Base-by-base conservation (phyloP, 345 rosid species). In the Cardiospermum halicacabum region DNA sequence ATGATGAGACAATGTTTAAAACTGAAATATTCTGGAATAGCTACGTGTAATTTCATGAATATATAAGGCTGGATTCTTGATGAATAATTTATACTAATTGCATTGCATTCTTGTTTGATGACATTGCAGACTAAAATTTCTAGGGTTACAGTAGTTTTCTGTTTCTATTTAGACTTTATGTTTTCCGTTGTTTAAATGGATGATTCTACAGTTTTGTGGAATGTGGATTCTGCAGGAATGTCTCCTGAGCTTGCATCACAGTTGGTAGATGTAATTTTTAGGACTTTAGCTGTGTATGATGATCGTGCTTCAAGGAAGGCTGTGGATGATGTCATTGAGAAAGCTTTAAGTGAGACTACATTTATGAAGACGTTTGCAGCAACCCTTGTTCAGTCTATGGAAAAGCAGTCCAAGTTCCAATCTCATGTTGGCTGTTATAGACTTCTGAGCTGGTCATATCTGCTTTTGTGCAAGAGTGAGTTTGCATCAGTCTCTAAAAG, bases 291-390 rank as follows among this genome's bases (percentile, higher is more conserved):
- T 54, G 62, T 84, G n/a, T 91, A 88, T 56, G 96, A 89, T 73
- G 97, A 94, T 72, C 81, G 83, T 32, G 73, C 73, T 58, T 89
- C 96, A n/a, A 85, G 88, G 75, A 82, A 69, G 70, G 97, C 95
- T 43, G 96, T 94, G 15, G 97, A 91, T 70, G 81, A 82, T 28
- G 60, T 89, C 70, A 82, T 91, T 72, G 79, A 73, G 37, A 91
- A 82, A 62, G 69, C 72, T 54, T 71, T 94, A 40, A 71, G 68
- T 24, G 84, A 82, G 70, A 75, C 78, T 53, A 54, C 70, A 4
- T 94, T 94, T 73, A 94, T 91, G 96, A 91, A 87, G 80, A 72
- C 68, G 49, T 94, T 89, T 78, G 99, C 95, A 0, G 89, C 88
- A 10, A 75, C 78, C 7, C 91, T 94, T 74, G 96, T 94, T 57